Evolutionary conservation across 2,329 filamentous ascomycete species (phyloP).

Genomic region (Aspergillus arachidicola): DNA sequence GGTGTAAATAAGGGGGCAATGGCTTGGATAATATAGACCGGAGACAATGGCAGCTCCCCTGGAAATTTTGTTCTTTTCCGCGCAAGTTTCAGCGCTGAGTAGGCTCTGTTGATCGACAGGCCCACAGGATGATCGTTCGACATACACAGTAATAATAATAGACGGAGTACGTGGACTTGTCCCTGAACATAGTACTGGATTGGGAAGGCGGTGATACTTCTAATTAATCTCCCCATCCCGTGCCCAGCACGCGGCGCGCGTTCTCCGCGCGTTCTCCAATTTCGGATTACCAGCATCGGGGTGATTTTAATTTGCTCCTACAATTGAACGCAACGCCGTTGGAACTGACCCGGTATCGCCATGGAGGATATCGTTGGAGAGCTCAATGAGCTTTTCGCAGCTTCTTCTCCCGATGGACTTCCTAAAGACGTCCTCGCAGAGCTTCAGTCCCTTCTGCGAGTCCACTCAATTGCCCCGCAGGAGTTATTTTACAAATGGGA

Average conservation of each 20-base stretch:
- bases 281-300: background rate
- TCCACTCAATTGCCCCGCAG: conserved; percentile 78
- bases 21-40: conserved; percentile 3
- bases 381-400: conserved; percentile 62
- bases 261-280: conserved; percentile 3
- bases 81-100: conserved; percentile 3
- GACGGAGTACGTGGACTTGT: background rate
- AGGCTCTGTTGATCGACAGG: conserved; percentile 18
- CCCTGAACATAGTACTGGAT: background rate
- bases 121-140: conserved; percentile 17
- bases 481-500: conserved; percentile 99
- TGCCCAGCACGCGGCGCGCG: conserved; percentile 5
- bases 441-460: conserved; percentile 79
- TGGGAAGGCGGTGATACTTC: conserved; percentile 12
- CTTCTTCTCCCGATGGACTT: conserved; percentile 58
- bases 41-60: background rate
- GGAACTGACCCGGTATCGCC: background rate
- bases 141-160: background rate
- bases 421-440: conserved; percentile 78
- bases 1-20: background rate
- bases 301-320: background rate
- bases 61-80: background rate
- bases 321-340: background rate
- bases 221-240: conserved; percentile 4
- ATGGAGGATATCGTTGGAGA: conserved; percentile 57